Conservation (phyloP, 164 flowering plant genomes). For the Chloranthus sessilifolius region DNA sequence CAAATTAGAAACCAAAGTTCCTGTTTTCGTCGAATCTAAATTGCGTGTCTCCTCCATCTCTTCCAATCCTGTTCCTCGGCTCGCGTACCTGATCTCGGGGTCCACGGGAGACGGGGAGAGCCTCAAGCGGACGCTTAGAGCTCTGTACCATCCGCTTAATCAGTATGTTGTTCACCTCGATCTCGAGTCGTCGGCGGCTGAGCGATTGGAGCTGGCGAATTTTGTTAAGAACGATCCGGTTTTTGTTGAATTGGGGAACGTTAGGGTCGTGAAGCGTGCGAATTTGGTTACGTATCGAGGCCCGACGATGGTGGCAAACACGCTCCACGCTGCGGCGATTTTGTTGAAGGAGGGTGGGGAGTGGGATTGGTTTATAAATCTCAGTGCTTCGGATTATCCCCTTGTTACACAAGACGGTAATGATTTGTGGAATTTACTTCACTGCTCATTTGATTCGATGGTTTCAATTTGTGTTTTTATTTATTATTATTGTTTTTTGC, state of each 20-base stretch:
- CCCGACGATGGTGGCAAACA: conserved; percentile 78
- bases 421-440: not conserved
- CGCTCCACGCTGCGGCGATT: conserved; percentile 76
- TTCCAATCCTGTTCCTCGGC: conserved; percentile 32
- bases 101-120: conserved; percentile 59
- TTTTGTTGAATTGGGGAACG: conserved; percentile 56
- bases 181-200: conserved; percentile 52
- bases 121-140: conserved; percentile 54
- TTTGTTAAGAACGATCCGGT: conserved; percentile 40
- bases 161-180: conserved; percentile 77
- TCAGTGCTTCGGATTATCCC: conserved; percentile 90
- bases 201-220: conserved; percentile 47
- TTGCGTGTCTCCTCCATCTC: conserved; percentile 22
- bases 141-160: conserved; percentile 74
- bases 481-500: not conserved
- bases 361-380: conserved; percentile 90
- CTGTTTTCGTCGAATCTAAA: conserved; percentile 59
- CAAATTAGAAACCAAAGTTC: conserved; percentile 14
- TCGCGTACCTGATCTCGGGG: conserved; percentile 77
- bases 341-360: conserved; percentile 60
- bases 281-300: conserved; percentile 86
- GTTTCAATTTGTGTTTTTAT: not conserved
- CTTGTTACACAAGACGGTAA: conserved; percentile 87
- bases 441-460: not conserved
- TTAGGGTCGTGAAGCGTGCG: conserved; percentile 39